Conservation (phyloP, 495 filamentous ascomycete genomes). For the Penicillium cosmopolitanum region DNA sequence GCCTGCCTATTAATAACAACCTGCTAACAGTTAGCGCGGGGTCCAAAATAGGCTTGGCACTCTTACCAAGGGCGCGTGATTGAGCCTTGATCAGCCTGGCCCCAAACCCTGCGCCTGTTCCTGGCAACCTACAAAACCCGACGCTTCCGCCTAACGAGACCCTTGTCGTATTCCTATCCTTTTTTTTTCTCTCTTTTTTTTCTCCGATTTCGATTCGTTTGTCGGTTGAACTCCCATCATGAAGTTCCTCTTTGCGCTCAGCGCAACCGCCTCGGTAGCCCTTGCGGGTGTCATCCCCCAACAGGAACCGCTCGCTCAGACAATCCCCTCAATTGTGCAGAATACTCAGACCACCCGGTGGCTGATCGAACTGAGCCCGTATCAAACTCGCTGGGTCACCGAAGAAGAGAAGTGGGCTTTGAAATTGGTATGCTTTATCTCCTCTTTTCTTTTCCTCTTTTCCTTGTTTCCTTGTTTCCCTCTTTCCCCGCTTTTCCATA, state of each 20-base stretch:
- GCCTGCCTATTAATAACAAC: constrained; percentile 18
- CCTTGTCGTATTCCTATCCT: not conserved
- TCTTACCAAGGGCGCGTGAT: constrained; percentile 16
- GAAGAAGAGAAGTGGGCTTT: constrained; percentile 95
- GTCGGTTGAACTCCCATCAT: constrained; percentile 19
- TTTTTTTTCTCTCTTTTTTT: constrained; percentile 10
- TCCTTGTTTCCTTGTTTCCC: not conserved
- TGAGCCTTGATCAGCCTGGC: constrained; percentile 6
- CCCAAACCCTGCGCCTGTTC: constrained; percentile 10
- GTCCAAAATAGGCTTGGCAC: constrained; percentile 29
- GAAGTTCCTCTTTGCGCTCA: constrained; percentile 40
- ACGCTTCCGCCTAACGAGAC: not conserved
- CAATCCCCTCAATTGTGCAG: constrained; percentile 31
- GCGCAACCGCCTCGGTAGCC: constrained; percentile 37
- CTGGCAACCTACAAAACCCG: constrained; percentile 19
- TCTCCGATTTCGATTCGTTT: not conserved
- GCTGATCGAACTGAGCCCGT: constrained; percentile 87
- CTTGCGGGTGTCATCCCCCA: constrained; percentile 42
- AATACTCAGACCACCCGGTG: constrained; percentile 55
- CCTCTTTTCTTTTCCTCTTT: not conserved
- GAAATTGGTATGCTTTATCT: constrained; percentile 65
- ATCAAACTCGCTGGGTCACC: constrained; percentile 80
- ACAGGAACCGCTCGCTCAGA: constrained; percentile 37
- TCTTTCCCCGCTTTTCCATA: not conserved
- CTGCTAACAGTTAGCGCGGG: constrained; percentile 22